Evolutionary conservation across 1,284 basidiomycete genomes (phyloP).

Genomic region (Vanrija pseudolonga): DNA sequence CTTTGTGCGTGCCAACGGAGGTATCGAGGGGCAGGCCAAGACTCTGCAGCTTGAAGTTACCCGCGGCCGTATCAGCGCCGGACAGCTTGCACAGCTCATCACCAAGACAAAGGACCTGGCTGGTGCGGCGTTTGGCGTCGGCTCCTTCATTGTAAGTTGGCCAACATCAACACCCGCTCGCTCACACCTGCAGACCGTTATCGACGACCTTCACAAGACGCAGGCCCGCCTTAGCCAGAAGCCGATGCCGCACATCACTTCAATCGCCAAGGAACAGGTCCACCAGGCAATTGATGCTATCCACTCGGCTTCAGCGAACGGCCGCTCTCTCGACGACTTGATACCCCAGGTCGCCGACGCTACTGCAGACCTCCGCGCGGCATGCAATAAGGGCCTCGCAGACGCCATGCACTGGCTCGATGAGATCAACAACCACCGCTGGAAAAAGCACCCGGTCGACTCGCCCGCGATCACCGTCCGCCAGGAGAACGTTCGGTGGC

Average conservation of each 20-base stretch:
- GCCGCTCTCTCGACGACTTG: constrained; percentile 42
- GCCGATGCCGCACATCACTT: constrained; percentile 10
- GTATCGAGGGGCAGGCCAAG: constrained; percentile 28
- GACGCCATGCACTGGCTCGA: constrained; percentile 49
- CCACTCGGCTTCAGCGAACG: constrained; percentile 11
- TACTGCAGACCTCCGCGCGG: constrained; percentile 52
- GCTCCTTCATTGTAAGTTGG: constrained; percentile 33
- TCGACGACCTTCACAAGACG: constrained; percentile 30
- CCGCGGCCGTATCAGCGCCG: constrained; percentile 47
- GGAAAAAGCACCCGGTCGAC: constrained; percentile 37
- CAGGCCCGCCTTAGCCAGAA: constrained; percentile 5
- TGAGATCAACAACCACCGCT: constrained; percentile 55
- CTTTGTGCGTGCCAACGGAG: constrained; percentile 28
- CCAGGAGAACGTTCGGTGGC: constrained; percentile 47
- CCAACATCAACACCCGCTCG: background rate
- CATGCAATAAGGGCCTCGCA: constrained; percentile 47
- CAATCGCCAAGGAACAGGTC: background rate
- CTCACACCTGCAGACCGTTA: constrained; percentile 20
- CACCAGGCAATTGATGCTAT: constrained; percentile 1
- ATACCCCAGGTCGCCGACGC: constrained; percentile 54
- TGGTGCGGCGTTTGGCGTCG: constrained; percentile 31
- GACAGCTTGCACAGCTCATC: constrained; percentile 44
- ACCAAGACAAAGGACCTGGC: constrained; percentile 38
- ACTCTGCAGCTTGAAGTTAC: constrained; percentile 51
- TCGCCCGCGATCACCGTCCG: constrained; percentile 38